phyloP scores from a whole-genome alignment of 2,329 filamentous ascomycete genomes.

The Trichoderma cornu-damae region DNA sequence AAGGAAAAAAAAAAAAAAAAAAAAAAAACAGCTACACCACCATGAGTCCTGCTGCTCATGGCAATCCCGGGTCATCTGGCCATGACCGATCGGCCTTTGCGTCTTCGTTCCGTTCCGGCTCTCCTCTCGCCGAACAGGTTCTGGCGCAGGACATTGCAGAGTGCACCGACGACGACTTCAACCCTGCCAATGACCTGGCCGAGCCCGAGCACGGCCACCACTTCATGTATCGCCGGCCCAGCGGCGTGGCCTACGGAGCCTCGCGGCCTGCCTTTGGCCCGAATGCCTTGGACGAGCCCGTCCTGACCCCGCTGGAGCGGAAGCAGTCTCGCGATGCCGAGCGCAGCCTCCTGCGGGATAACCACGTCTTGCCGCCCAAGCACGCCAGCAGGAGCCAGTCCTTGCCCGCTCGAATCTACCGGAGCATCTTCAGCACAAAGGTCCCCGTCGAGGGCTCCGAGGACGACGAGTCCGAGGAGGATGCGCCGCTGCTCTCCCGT shows the following conservation, averaged over 20 bases:
- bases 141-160: slow-evolving; percentile 63
- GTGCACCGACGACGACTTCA: slow-evolving; percentile 53
- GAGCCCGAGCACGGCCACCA: slow-evolving; percentile 40
- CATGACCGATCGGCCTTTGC: slow-evolving; percentile 24
- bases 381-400: slow-evolving; percentile 36
- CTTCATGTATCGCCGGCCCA: slow-evolving; percentile 67
- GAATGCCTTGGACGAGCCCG: slow-evolving; percentile 41
- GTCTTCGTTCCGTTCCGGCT: slow-evolving; percentile 53
- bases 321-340: slow-evolving; percentile 55
- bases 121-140: slow-evolving; percentile 61
- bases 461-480: slow-evolving; percentile 40
- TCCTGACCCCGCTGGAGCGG: slow-evolving; percentile 51
- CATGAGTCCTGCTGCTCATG: slow-evolving; percentile 9
- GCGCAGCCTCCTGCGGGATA: slow-evolving; percentile 57
- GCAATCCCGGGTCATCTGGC: slow-evolving; percentile 16
- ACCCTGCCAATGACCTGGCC: slow-evolving; percentile 29
- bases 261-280: slow-evolving; percentile 65
- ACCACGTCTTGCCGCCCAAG: slow-evolving; percentile 60
- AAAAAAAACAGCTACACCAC: neutral
- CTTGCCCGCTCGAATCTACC: slow-evolving; percentile 41
- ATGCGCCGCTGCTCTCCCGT: slow-evolving; percentile 36
- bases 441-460: slow-evolving; percentile 37
- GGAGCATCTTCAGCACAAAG: slow-evolving; percentile 53
- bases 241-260: slow-evolving; percentile 68
- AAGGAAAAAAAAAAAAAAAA: too few species aligned